Evolutionary conservation across 257 asterid genomes (phyloP).

Genomic region (Solanum commersonii): DNA sequence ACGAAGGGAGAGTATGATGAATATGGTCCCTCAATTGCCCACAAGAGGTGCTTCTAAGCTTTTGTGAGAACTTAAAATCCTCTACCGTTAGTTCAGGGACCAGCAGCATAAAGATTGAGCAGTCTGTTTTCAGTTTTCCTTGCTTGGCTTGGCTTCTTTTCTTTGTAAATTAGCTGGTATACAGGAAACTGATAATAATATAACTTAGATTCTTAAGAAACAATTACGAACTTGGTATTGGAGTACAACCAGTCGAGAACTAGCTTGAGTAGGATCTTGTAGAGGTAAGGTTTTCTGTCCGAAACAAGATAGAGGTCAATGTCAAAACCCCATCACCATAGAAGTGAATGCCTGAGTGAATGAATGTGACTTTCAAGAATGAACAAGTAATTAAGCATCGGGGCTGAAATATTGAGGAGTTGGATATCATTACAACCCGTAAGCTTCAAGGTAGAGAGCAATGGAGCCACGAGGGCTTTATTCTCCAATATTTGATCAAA

Average conservation of each 20-base stretch:
- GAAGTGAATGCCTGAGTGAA: not conserved
- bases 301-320: not conserved
- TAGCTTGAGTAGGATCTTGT: not conserved
- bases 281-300: not conserved
- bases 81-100: no score
- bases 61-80: not conserved
- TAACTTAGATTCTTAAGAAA: not conserved
- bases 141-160: no score
- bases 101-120: no score
- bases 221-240: not conserved
- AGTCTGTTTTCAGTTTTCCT: no score
- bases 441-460: not conserved
- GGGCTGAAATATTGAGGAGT: not conserved
- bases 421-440: not conserved
- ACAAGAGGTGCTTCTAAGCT: not conserved
- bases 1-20: not conserved
- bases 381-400: not conserved
- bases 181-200: not conserved
- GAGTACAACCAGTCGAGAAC: not conserved
- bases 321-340: not conserved
- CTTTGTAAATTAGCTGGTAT: no score
- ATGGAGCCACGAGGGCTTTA: not conserved
- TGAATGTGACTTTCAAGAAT: not conserved
- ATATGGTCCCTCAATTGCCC: not conserved
- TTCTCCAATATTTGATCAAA: not conserved